These are phyloP conservation scores for Tetrahymena malaccensis DNA, from an alignment of 73 alveolate genomes.

Conservation along the genomic window DNA sequence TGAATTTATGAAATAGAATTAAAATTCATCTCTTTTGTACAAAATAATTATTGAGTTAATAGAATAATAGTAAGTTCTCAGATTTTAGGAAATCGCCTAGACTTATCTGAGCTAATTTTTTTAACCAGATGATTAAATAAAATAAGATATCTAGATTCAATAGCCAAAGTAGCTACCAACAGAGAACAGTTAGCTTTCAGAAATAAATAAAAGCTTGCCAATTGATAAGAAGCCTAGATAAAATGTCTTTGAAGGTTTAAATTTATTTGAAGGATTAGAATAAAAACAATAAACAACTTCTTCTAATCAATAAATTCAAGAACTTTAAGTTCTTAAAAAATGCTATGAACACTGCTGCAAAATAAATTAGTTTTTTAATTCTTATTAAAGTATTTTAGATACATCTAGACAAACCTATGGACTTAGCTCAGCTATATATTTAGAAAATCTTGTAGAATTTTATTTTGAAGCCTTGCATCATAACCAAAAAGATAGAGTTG, in stretches of 20 bases:
- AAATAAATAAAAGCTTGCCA: background rate
- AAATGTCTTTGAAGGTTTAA: background rate
- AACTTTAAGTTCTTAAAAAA: background rate
- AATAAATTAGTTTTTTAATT: background rate
- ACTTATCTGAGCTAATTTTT: background rate
- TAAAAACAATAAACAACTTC: background rate
- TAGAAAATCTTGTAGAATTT: background rate
- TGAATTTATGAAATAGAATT: background rate
- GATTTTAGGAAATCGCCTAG: background rate
- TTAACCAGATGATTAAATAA: background rate
- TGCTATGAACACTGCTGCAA: background rate
- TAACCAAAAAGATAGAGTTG: background rate
- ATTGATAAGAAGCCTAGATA: background rate
- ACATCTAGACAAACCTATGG: background rate
- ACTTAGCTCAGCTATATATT: background rate
- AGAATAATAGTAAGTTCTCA: background rate
- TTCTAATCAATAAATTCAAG: background rate
- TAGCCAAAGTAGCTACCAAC: background rate
- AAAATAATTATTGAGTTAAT: background rate
- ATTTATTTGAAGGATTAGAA: background rate
- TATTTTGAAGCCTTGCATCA: background rate
- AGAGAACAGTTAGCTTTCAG: background rate
- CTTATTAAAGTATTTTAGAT: background rate
- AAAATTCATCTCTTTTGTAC: background rate
- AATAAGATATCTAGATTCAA: background rate